Evolutionary conservation across 805 yeast species (phyloP).

Genomic region (Kuraishia capsulata): DNA sequence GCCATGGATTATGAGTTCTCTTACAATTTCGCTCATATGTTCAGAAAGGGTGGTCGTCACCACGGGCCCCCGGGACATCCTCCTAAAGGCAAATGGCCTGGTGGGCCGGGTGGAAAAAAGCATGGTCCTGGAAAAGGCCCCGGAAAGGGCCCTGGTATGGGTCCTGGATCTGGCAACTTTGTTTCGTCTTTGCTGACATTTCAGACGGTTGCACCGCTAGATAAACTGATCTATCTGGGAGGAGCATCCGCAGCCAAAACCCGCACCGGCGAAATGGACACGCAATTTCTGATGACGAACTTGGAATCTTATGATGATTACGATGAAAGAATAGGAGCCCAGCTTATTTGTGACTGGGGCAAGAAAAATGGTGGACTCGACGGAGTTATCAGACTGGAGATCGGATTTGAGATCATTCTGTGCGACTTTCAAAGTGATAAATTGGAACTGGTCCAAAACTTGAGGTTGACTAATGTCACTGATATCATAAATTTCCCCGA

Average conservation of each 20-base stretch:
- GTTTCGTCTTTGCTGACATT: constrained; percentile 32
- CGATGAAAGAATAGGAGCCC: constrained; percentile 38
- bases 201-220: constrained; percentile 35
- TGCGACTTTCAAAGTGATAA: constrained; percentile 48
- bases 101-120: constrained; percentile 1
- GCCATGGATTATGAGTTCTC: constrained; percentile 60
- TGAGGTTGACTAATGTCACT: constrained; percentile 27
- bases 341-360: constrained; percentile 48
- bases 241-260: constrained; percentile 65
- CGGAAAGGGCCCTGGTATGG: constrained; percentile 3
- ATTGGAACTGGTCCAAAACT: constrained; percentile 35
- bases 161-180: constrained; percentile 1
- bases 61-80: constrained; percentile 2
- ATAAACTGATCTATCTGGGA: constrained; percentile 42
- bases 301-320: constrained; percentile 17
- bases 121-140: constrained; percentile 4
- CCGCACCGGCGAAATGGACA: constrained; percentile 52
- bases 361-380: constrained; percentile 36
- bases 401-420: constrained; percentile 52
- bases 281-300: constrained; percentile 34
- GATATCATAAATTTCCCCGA: constrained; percentile 29
- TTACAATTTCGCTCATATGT: constrained; percentile 30
- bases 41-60: constrained; percentile 10
- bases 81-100: constrained; percentile 2
- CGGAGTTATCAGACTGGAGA: constrained; percentile 49